A percentile compares a stretch with the other conserved stretches of the same genome.
Conservation (phyloP, 805 yeast species). For the Citeromyces nyonsensis region DNA sequence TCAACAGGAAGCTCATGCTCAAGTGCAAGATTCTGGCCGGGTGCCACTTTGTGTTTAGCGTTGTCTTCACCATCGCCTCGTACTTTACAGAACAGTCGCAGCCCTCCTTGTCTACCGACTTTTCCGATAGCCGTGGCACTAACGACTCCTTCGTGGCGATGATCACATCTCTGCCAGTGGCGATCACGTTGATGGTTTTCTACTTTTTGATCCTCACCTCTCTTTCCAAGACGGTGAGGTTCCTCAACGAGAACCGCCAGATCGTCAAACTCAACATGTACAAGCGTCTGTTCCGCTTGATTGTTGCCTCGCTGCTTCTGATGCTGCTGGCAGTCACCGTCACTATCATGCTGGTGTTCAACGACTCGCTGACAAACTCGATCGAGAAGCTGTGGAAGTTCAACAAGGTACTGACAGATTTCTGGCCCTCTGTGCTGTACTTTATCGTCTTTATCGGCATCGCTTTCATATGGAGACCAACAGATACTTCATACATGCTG, state of each 20-base stretch:
- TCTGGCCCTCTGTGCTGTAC: constrained; percentile 90
- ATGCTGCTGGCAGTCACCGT: constrained; percentile 58
- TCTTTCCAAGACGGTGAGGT: constrained; percentile 57
- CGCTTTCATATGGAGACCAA: constrained; percentile 94
- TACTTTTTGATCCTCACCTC: constrained; percentile 65
- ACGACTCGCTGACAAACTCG: constrained; percentile 61
- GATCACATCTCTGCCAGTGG: constrained; percentile 48
- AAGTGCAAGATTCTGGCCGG: constrained; percentile 46
- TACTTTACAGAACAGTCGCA: constrained; percentile 16
- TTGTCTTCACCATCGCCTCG: constrained; percentile 34
- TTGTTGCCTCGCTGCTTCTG: constrained; percentile 56
- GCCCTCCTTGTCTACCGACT: constrained; percentile 14
- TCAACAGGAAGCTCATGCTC: constrained; percentile 62
- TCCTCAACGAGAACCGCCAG: constrained; percentile 76
- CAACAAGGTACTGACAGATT: constrained; percentile 75
- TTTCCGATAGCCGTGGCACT: constrained; percentile 4
- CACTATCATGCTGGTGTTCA: constrained; percentile 54
- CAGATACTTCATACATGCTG: constrained; percentile 84
- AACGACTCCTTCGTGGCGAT: constrained; percentile 28
- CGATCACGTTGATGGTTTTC: constrained; percentile 58
- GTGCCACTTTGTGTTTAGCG: constrained; percentile 37
- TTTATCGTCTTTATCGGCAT: constrained; percentile 70
- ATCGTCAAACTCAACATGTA: constrained; percentile 82
- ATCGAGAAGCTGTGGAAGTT: constrained; percentile 87
- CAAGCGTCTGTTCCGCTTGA: constrained; percentile 57